A percentile compares a stretch with the other conserved stretches of the same genome.
Evolutionary conservation across 352 stramenopile species (phyloP).

Genomic region (Peronospora belbahrii): DNA sequence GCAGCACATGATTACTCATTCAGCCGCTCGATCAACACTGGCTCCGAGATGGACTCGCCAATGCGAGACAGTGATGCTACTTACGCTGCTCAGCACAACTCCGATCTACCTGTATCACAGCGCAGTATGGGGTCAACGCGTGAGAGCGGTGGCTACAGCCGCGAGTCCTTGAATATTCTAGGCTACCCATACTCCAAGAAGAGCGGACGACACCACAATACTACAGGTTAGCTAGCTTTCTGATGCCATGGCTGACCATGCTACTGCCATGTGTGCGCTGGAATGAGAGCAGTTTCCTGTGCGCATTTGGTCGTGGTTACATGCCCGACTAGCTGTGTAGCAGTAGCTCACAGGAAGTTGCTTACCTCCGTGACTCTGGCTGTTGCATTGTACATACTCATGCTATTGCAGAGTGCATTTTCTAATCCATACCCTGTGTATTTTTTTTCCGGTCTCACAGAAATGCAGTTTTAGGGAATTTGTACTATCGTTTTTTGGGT

Average conservation of each 20-base stretch:
- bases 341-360: slow-evolving; percentile 18
- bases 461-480: slow-evolving; percentile 36
- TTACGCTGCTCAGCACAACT: slow-evolving; percentile 7
- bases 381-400: slow-evolving; percentile 27
- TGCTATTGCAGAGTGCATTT: slow-evolving; percentile 27
- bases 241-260: slow-evolving; percentile 11
- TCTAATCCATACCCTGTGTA: slow-evolving; percentile 21
- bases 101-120: slow-evolving; percentile 23
- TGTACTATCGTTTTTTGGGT: slow-evolving; percentile 28
- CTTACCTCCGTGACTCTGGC: slow-evolving; percentile 1
- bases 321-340: slow-evolving; percentile 12
- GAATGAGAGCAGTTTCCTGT: slow-evolving; percentile 23
- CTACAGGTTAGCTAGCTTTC: slow-evolving; percentile 34
- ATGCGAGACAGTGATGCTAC: slow-evolving; percentile 20
- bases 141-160: slow-evolving; percentile 56
- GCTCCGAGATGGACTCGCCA: slow-evolving; percentile 7
- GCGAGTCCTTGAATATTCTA: slow-evolving; percentile 73
- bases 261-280: slow-evolving; percentile 5
- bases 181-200: slow-evolving; percentile 80
- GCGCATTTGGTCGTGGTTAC: slow-evolving; percentile 6
- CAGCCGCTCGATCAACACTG: slow-evolving; percentile 5
- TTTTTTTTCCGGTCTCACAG: slow-evolving; percentile 18
- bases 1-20: slow-evolving; percentile 12
- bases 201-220: slow-evolving; percentile 51
- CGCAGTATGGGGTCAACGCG: slow-evolving; percentile 33